Conservation (phyloP, 1,139 yeast species). For the Protomyces arabidopsidicola region DNA sequence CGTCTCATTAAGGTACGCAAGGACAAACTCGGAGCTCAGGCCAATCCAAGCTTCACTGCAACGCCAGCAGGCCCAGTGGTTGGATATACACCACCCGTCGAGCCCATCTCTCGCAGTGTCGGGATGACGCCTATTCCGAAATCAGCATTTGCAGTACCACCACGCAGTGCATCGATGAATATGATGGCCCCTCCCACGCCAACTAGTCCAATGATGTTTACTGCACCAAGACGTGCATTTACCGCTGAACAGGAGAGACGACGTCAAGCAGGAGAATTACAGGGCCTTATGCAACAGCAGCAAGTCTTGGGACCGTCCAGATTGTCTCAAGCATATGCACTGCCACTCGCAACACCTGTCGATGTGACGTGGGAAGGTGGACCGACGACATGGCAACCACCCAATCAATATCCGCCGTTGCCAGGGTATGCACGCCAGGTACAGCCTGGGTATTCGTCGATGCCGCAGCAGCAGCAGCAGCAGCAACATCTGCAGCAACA, state of each 20-base stretch:
- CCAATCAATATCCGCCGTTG: neutral
- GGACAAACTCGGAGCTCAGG: slow-evolving; percentile 40
- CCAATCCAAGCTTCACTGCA: neutral
- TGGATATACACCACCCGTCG: neutral
- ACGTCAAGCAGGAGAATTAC: neutral
- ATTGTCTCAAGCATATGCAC: neutral
- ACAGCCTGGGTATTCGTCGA: neutral
- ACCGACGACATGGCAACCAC: no score
- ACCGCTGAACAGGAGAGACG: neutral
- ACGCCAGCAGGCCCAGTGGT: neutral
- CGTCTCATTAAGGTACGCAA: slow-evolving; percentile 57
- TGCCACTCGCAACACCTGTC: no score
- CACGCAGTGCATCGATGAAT: neutral
- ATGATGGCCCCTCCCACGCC: neutral
- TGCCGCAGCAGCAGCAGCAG: neutral
- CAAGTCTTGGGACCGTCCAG: neutral
- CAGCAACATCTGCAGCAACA: slow-evolving; percentile 6
- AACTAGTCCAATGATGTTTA: neutral
- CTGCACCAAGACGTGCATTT: neutral
- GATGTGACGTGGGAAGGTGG: no score
- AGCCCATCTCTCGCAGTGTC: neutral
- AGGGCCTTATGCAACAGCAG: neutral
- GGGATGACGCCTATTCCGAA: neutral
- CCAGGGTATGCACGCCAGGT: neutral
- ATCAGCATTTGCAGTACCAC: neutral